These are phyloP conservation scores for Euphorbia lathyris DNA, from an alignment of 345 rosid species.

Conservation along the genomic window DNA sequence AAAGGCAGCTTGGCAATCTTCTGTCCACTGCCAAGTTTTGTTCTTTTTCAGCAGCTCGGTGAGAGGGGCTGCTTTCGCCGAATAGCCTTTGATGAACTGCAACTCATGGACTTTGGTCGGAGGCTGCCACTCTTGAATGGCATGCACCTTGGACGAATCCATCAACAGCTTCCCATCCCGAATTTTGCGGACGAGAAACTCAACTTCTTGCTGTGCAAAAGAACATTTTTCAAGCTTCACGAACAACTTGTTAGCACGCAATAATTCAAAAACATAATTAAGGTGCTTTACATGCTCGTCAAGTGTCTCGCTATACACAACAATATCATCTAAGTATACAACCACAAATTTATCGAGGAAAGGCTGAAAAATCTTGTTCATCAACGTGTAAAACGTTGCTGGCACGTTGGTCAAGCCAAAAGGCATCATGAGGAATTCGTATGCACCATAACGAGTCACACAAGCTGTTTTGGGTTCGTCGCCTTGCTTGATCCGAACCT, in stretches of 20 bases:
- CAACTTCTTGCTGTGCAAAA: background rate
- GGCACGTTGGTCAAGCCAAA: background rate
- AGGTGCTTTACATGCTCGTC: background rate
- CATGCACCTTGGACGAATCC: background rate
- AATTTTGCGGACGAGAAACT: background rate
- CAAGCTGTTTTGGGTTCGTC: background rate
- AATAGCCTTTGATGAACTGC: too few relatives aligned
- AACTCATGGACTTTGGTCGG: background rate
- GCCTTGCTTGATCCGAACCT: background rate
- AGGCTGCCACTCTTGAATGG: background rate
- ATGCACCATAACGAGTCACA: background rate
- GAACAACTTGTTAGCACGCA: background rate
- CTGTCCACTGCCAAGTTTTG: background rate
- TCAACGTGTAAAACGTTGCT: too few relatives aligned
- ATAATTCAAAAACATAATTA: background rate
- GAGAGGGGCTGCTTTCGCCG: background rate
- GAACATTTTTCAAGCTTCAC: slow-evolving; percentile 8
- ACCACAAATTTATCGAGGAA: background rate
- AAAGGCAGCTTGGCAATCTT: background rate
- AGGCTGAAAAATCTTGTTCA: background rate
- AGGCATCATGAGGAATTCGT: background rate
- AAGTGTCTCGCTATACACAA: background rate
- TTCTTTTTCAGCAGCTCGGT: background rate
- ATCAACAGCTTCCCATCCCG: background rate
- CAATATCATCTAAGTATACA: background rate